Base-by-base conservation (phyloP, 768 basidiomycete genomes). In the Leccinum pellstonianum region DNA sequence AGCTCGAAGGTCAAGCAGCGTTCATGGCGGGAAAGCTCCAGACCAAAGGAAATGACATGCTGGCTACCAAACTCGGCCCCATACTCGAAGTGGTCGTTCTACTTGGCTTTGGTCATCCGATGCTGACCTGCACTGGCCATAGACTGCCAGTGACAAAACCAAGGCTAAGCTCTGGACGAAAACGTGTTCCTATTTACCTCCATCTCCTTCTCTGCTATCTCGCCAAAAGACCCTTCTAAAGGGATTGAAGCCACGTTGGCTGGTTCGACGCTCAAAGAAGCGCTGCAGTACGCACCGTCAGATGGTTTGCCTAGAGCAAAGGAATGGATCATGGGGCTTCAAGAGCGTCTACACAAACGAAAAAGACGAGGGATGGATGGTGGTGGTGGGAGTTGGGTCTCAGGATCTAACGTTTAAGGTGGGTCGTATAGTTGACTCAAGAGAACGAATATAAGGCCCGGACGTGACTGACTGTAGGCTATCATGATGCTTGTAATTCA, bases 11-110 rank as follows among this genome's bases (percentile, higher is more conserved):
- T 19, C 95, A 97, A 76, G 95, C 94, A 71, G 94, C 94, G 19
- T 97, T 95, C 79, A 92, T 98, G 91, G 91, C 90, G 7, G 95
- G 95, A 29, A 91, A 91, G 70, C 83, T 97, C 53, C 96, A 95
- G 83, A 89, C 91, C n/a, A 89, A 83, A 72, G 93, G 93, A 55
- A 95, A 94, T 77, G 86, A 94, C 75, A 94, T 95, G 92, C 83
- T 95, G 62, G 93, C 91, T 1, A 95, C 93, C 25, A 98, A 96
- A 75, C 89, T 97, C 37, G 88, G 90, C 64, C 79, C 77, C 10
- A 83, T 98, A 14, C 81, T 98, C 53, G 91, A 90, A 25, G 25
- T 25, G 83, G 93, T 91, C 56, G 60, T 54, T 51, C 38, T 17
- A 41, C 38, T 41, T 41, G 7, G 38, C 8, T 9, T 41, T n/a